Evolutionary conservation across 1,284 basidiomycete genomes (phyloP), one percentile per base, ranked within the genome.

Genomic region (Tylopilus sp.): DNA sequence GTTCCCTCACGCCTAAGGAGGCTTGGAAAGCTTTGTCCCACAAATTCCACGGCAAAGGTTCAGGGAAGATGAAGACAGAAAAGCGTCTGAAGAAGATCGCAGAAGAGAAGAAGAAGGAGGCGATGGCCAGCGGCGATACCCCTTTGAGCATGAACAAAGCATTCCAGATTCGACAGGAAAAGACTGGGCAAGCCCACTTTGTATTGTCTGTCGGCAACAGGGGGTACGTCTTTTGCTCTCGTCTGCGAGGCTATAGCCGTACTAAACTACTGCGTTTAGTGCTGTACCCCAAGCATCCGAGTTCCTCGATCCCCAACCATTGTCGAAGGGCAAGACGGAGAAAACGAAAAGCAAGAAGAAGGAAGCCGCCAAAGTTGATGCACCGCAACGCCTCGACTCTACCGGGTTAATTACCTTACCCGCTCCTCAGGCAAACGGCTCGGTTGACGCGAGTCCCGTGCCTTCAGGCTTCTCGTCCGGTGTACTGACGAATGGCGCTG

Each of bases 21-120:
- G 93, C 94, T 12, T 97, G 94, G 93, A 96, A 96, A 71, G 90
- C 89, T 19, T 73, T 97, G 44, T 92, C 88, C 45, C 94, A 97
- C 70, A 90, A 92, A 64, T 97, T 97, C 81, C 94, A 97, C 59
- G 94, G 94, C 31, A 97, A 97, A 70, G 91, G 91, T 1, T 89
- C 86, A 1, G 94, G 94, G 6, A 88, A 86, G 72, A 90, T 89
- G 81, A 97, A 97, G 78, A 92, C 87, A 30, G 93, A 96, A 75
- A 96, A 96, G 70, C 77, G 90, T 55, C 63, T 97, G 59, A 92
- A 92, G 78, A 92, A 90, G 75, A 95, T 97, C 56, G 90, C 86
- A 19, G 92, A 97, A 63, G 94, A 97, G 74, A 82, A 87, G 67
- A 96, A 95, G 75, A 80, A 89, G 64, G 80, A 83, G 57, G 86